Base-by-base conservation (phyloP, 441 rosid genomes). In the Eutrema salsugineum region DNA sequence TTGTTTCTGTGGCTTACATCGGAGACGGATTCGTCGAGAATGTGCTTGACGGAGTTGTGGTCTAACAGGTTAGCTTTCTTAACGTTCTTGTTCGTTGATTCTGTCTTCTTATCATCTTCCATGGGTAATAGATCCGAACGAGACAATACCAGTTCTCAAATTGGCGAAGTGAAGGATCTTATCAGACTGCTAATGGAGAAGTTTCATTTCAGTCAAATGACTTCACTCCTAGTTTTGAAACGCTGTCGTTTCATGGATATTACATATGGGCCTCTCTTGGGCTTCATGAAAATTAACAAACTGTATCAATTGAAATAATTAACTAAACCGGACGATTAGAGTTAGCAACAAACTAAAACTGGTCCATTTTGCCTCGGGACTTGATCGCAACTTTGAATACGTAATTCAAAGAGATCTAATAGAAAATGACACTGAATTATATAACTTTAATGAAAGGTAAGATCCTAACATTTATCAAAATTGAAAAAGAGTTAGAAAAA, bases 41-140 rank as follows among this genome's bases (percentile, higher is more conserved):
- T 62, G 86, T 92, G 88, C 67, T 92, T 92, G 91, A 92, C 82
- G 19, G 97, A 85, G 81, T 86, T 80, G 77, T 90, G 96, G 78
- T 92, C 98, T 44, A 88, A 75, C 20, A 90, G 86, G 76, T 90
- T 92, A 61, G 86, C 84, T 81, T 92, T 90, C 83, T 85, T 90
- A 24, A 81, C 79, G 70, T 75, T 85, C 69, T 86, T 84, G 48
- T 17, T 72, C 2, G 75, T 68, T 55, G 61, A 78, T 53, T 81
- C 86, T 51, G 81, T 19, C 46, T 82, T 81, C 66, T 84, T 80
- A 36, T 82, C 58, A 9, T 15, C 84, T 77, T 76, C 80, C 88
- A 83, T 81, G 64, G 70, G 33, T 32, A 15, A 62, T 24, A n/a
- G 66, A 42, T 43, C 50, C 22, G 49, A 59, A 59, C 32, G 12